Conservation (phyloP, 2,329 filamentous ascomycete genomes). For the Phaeosphaeria sp. region DNA sequence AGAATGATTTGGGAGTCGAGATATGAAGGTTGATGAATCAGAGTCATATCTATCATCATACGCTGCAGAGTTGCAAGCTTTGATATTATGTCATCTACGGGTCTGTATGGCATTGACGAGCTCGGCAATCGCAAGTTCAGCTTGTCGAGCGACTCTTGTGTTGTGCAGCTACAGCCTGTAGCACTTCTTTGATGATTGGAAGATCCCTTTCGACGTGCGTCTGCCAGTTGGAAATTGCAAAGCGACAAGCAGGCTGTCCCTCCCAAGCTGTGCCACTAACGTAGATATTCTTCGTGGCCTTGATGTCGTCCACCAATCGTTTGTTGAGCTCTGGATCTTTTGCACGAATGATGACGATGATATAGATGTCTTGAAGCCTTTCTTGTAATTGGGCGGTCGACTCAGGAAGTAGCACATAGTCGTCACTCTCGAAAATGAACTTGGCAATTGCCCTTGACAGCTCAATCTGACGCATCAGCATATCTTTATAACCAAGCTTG, state of each 20-base stretch:
- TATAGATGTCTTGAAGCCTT: constrained; percentile 63
- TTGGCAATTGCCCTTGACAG: constrained; percentile 72
- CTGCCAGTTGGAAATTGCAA: constrained; percentile 87
- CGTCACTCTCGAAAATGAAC: constrained; percentile 65
- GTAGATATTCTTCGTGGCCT: constrained; percentile 75
- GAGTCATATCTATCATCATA: too few relatives aligned
- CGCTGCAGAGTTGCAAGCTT: neutral
- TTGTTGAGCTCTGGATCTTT: constrained; percentile 69
- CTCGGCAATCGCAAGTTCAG: neutral
- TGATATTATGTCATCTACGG: neutral
- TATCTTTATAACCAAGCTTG: constrained; percentile 67
- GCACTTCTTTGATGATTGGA: constrained; percentile 66
- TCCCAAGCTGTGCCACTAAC: constrained; percentile 83
- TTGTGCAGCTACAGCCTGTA: constrained; percentile 52
- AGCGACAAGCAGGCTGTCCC: constrained; percentile 74
- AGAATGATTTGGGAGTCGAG: constrained; percentile 16
- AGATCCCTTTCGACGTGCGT: constrained; percentile 73
- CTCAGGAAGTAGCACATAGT: constrained; percentile 71
- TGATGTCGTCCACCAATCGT: constrained; percentile 73
- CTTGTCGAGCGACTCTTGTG: neutral
- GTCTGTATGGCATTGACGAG: too few relatives aligned
- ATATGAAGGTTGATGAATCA: too few relatives aligned
- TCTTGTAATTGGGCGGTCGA: constrained; percentile 45
- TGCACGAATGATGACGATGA: constrained; percentile 80
- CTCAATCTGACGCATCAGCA: constrained; percentile 74